Evolutionary conservation across 164 flowering plant genomes (phyloP).

Genomic region (Magnolia officinalis): DNA sequence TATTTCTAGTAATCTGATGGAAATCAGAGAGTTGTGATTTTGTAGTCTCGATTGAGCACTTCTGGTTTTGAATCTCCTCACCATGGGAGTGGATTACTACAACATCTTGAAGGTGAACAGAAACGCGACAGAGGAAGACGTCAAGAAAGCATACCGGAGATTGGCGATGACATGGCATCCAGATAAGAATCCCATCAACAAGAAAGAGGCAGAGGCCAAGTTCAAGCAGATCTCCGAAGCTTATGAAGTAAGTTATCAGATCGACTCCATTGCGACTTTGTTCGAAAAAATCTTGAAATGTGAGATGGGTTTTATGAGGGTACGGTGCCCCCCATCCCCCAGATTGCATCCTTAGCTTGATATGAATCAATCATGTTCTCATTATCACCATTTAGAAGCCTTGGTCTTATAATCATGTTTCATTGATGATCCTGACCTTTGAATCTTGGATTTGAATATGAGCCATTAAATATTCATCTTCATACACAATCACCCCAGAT

Average conservation of each 20-base stretch:
- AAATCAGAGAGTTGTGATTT: neutral
- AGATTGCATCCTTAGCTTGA: too few species aligned
- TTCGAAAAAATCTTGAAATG: too few species aligned
- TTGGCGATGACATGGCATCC: constrained; percentile 45
- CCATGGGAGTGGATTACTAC: constrained; percentile 40
- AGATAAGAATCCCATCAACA: constrained; percentile 32
- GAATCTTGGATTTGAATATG: too few species aligned
- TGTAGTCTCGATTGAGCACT: neutral
- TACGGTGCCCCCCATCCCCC: too few species aligned
- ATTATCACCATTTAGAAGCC: too few species aligned
- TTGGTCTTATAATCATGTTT: too few species aligned
- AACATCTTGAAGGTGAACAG: constrained; percentile 27
- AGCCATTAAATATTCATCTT: too few species aligned
- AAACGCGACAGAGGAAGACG: constrained; percentile 32
- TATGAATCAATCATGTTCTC: too few species aligned
- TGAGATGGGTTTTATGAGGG: too few species aligned
- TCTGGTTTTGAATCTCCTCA: neutral
- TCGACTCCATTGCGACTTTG: neutral
- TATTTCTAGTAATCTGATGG: neutral
- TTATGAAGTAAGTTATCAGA: constrained; percentile 24
- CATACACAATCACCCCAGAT: too few species aligned
- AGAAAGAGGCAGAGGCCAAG: constrained; percentile 35
- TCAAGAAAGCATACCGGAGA: constrained; percentile 32
- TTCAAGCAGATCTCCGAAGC: constrained; percentile 43
- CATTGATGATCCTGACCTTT: too few species aligned